Evolutionary conservation across 208 protist species (phyloP), one percentile per base, ranked within the genome.

Genomic region (Lotmaria passim): DNA sequence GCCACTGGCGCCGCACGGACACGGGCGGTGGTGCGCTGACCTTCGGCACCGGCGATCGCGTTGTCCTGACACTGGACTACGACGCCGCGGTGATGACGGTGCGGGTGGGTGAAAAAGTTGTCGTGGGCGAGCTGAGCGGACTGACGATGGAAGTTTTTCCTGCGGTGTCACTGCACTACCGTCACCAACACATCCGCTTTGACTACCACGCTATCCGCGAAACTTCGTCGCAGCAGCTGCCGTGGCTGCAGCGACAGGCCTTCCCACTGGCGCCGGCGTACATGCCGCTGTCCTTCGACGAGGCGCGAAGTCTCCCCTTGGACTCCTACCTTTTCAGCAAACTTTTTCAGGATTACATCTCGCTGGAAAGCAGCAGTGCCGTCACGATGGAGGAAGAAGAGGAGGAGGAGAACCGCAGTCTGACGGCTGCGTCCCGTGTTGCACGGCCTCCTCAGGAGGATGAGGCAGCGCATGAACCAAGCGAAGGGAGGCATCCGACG

Each of bases 171-270:
- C 85, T 97, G 23, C 91, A 97, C 80, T 97, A 97, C 77, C 79
- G 89, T 15, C 85, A 95, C 53, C 94, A 97, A 72, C 91, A 95
- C 82, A 75, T 97, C n/a, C 89, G 89, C 56, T 97, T 96, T 66
- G 94, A 97, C 64, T 83, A 91, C 75, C 86, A 90, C 75, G 50
- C 82, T n/a, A 71, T 91, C 2, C 82, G 93, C 31, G 85, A 96
- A 38, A 75, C 83, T 11, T 53, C 71, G 12, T 61, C 79, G 19
- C 74, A 87, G 67, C 78, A 79, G 12, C 59, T 72, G 44, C 81
- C 85, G 50, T 97, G 93, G 90, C 77, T 93, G 61, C 80, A 89
- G 41, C 82, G 85, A 3, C 61, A 82, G 31, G 67, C 81, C 0
- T 79, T 95, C 43, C 89, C 89, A 1, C 77, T 80, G 30, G 86